phyloP scores from a whole-genome alignment of 345 rosid species.

The Cochlearia excelsa region DNA sequence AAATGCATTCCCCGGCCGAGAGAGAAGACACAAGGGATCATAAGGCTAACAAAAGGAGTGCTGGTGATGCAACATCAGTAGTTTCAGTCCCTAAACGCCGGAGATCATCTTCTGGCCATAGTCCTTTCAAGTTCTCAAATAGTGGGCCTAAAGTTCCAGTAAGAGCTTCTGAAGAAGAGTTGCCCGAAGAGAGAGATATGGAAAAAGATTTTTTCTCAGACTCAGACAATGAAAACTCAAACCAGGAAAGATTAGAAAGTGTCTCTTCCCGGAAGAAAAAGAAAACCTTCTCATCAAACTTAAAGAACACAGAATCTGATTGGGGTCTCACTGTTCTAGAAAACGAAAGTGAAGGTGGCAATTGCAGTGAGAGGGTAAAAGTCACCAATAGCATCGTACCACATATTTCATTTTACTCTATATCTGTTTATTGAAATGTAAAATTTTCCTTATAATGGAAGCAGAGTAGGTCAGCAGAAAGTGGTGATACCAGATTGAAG shows the following conservation, averaged over 20 bases:
- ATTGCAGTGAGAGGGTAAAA: conserved; percentile 59
- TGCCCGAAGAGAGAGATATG: conserved; percentile 37
- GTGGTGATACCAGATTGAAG: conserved; percentile 40
- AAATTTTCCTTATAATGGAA: conserved; percentile 32
- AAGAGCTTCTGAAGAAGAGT: conserved; percentile 38
- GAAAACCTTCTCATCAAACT: conserved; percentile 41
- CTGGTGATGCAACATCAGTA: conserved; percentile 46
- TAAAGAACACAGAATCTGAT: conserved; percentile 45
- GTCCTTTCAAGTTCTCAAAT: conserved; percentile 50
- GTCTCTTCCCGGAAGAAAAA: conserved; percentile 43
- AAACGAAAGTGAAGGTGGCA: conserved; percentile 46
- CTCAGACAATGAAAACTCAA: conserved; percentile 40
- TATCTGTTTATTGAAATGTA: conserved; percentile 15
- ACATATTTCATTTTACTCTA: conserved; percentile 1
- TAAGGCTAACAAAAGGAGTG: conserved; percentile 55
- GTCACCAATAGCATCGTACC: background rate
- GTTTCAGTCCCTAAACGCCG: conserved; percentile 79
- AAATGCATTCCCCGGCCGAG: conserved; percentile 47
- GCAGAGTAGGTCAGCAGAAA: conserved; percentile 40
- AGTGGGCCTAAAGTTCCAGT: conserved; percentile 39
- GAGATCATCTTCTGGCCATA: conserved; percentile 53
- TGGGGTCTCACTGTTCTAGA: conserved; percentile 40
- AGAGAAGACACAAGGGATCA: conserved; percentile 45
- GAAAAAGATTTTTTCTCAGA: conserved; percentile 32
- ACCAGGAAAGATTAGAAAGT: conserved; percentile 33